phyloP scores from a whole-genome alignment of 78 protist genomes.

The Dictyostelium citrinum region DNA sequence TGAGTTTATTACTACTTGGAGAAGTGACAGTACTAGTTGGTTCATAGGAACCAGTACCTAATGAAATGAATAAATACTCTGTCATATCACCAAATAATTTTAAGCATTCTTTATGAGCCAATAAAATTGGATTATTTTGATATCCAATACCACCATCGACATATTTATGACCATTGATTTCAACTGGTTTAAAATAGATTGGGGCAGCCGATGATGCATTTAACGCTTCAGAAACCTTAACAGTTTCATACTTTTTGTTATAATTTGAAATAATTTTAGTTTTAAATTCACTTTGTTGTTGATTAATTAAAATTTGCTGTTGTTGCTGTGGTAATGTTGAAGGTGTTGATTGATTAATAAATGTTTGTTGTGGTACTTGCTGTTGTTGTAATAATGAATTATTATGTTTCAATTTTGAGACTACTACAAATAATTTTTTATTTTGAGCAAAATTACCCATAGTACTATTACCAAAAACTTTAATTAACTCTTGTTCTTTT shows the following conservation, averaged over 20 bases:
- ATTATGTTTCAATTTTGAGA: background rate
- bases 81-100: background rate
- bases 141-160: conserved; percentile 33
- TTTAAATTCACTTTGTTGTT: background rate
- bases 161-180: background rate
- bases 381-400: background rate
- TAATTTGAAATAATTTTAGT: background rate
- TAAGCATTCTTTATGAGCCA: conserved; percentile 15
- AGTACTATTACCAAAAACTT: background rate
- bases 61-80: conserved; percentile 1
- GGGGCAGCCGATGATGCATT: conserved; percentile 15
- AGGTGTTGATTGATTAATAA: background rate
- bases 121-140: conserved; percentile 29
- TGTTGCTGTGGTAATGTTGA: background rate
- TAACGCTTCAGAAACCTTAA: background rate
- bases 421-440: background rate
- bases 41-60: conserved; percentile 18
- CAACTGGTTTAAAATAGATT: conserved; percentile 3
- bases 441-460: background rate
- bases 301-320: background rate
- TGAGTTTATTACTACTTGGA: too few species aligned
- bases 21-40: background rate
- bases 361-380: background rate
- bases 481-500: background rate
- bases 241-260: background rate